Percentiles rank a stretch among this genome's conserved stretches.
These are phyloP conservation scores for Colletotrichum sp. DNA, from an alignment of 2,329 filamentous ascomycete genomes.

Conservation along the genomic window DNA sequence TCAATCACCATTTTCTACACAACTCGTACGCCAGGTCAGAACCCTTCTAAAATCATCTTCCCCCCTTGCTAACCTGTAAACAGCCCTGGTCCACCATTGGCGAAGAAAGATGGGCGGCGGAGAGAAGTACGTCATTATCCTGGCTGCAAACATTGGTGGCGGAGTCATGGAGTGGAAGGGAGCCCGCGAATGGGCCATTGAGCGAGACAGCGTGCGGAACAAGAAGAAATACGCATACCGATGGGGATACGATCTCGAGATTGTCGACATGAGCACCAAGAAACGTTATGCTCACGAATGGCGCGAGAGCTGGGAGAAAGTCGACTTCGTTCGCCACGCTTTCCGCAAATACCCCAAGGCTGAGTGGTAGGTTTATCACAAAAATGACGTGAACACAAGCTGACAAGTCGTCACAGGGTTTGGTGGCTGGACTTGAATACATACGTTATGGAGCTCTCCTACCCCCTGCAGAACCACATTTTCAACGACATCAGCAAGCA, in stretches of 20 bases:
- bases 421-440: constrained; percentile 99
- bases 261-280: constrained; percentile 98
- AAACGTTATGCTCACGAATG: constrained; percentile 99
- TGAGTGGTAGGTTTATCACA: constrained; percentile 78
- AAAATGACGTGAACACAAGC: not conserved
- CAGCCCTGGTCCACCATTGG: constrained; percentile 66
- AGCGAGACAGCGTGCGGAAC: constrained; percentile 93
- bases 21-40: constrained; percentile 69
- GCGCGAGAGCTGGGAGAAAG: constrained; percentile 99
- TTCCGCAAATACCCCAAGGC: constrained; percentile 94
- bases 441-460: constrained; percentile 94
- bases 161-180: constrained; percentile 99
- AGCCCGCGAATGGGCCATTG: constrained; percentile 95
- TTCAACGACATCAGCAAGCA: constrained; percentile 79
- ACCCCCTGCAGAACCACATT: constrained; percentile 88
- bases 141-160: constrained; percentile 92
- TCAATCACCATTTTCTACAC: constrained; percentile 71
- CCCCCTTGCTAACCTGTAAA: constrained; percentile 26
- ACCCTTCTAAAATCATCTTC: not conserved
- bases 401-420: constrained; percentile 65
- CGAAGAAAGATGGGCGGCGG: constrained; percentile 82
- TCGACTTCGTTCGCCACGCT: constrained; percentile 86
- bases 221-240: constrained; percentile 85
- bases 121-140: constrained; percentile 89
- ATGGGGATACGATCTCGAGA: constrained; percentile 96